Conservation (phyloP, 345 rosid species). For the Salix arbutifolia region DNA sequence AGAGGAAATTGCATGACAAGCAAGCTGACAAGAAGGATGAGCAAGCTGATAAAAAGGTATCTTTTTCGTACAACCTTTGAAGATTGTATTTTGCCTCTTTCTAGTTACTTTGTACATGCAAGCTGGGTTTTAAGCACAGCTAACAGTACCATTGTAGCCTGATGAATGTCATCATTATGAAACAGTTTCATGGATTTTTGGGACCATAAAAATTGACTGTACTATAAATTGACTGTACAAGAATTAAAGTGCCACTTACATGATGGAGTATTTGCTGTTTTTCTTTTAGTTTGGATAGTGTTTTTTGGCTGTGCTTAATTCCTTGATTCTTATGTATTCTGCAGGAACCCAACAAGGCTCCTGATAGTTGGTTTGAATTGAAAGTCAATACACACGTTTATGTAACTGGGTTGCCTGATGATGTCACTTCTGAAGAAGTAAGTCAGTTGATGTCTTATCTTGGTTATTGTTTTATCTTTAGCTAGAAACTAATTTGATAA, state of each 20-base stretch:
- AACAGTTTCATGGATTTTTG: neutral
- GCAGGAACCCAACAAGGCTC: slow-evolving; percentile 92
- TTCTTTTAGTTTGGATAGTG: neutral
- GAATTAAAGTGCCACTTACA: neutral
- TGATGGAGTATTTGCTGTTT: neutral
- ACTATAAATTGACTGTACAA: neutral
- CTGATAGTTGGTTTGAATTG: slow-evolving; percentile 96
- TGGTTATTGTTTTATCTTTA: slow-evolving; percentile 5
- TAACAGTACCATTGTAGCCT: neutral
- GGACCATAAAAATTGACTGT: neutral
- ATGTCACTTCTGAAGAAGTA: slow-evolving; percentile 86
- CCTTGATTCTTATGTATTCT: slow-evolving; percentile 9
- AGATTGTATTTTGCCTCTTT: neutral
- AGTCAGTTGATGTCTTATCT: slow-evolving; percentile 25
- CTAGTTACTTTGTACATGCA: slow-evolving; percentile 8
- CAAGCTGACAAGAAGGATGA: slow-evolving; percentile 12
- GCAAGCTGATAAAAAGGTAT: slow-evolving; percentile 64
- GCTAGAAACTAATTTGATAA: slow-evolving; percentile 24
- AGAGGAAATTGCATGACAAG: slow-evolving; percentile 48
- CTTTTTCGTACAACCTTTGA: neutral
- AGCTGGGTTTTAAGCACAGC: neutral
- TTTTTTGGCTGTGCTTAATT: neutral
- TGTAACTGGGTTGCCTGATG: slow-evolving; percentile 88
- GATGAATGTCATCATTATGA: neutral
- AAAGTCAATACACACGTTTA: slow-evolving; percentile 95